phyloP scores from a whole-genome alignment of 2,329 filamentous ascomycete species.

The Dothideomycetes sp. region DNA sequence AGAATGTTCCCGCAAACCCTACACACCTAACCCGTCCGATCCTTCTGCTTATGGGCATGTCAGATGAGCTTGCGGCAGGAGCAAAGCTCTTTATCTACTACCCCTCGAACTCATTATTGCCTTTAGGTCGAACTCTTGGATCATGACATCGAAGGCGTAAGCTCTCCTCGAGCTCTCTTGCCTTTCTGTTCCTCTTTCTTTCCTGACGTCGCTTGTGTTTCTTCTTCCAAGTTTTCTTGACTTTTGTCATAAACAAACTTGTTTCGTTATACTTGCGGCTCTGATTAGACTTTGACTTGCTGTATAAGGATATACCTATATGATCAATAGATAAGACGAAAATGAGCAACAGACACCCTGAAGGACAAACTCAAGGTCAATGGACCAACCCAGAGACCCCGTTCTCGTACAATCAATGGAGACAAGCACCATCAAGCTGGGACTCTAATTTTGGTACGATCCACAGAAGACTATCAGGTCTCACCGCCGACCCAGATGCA shows the following conservation, averaged over 20 bases:
- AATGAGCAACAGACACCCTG: constrained; percentile 5
- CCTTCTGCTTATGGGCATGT: no score
- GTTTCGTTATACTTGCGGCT: background rate
- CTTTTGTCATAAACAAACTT: constrained; percentile 5
- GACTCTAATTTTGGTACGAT: background rate
- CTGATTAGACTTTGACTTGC: background rate
- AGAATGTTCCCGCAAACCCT: no score
- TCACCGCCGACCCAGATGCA: background rate
- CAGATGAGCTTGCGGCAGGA: no score
- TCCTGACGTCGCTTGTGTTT: background rate
- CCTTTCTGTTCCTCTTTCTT: background rate
- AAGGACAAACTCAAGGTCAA: constrained; percentile 2
- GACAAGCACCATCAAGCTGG: background rate
- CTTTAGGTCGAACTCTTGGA: no score
- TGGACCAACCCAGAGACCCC: constrained; percentile 2
- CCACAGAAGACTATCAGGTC: background rate
- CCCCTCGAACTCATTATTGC: no score
- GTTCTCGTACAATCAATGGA: constrained; percentile 3
- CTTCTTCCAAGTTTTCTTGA: background rate
- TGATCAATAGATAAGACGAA: no score
- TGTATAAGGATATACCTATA: background rate
- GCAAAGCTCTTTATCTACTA: no score
- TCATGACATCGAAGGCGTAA: constrained; percentile 11
- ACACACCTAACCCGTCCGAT: no score
- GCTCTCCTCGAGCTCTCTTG: background rate